Evolutionary conservation across 805 yeast genomes (phyloP).

Genomic region (Zygoascus bituminiphila): DNA sequence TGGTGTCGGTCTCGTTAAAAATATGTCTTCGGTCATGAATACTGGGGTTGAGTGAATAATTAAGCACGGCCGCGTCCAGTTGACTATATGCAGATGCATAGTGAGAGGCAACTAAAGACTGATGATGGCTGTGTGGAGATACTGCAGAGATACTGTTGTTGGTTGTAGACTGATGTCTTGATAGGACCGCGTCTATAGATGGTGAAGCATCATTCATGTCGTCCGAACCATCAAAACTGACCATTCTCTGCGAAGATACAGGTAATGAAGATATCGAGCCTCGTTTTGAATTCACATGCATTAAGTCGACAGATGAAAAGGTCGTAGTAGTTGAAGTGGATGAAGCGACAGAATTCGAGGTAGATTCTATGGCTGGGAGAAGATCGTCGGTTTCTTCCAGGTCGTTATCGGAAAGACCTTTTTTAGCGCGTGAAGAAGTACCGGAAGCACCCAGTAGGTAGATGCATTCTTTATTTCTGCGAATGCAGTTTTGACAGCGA

Average conservation of each 20-base stretch:
- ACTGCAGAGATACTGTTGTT: too few species aligned
- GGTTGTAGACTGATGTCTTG: too few species aligned
- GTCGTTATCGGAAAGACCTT: not conserved
- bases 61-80: too few species aligned
- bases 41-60: too few species aligned
- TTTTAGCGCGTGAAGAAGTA: not conserved
- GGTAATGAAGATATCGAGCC: not conserved
- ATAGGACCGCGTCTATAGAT: not conserved
- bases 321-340: not conserved
- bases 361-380: not conserved
- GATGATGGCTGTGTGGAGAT: not conserved
- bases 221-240: not conserved
- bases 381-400: not conserved
- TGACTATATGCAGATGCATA: too few species aligned
- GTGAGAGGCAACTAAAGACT: too few species aligned
- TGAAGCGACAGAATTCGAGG: not conserved
- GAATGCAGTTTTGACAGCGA: constrained; percentile 16
- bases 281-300: not conserved
- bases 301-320: not conserved
- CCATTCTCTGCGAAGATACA: not conserved
- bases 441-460: constrained; percentile 5
- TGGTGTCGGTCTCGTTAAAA: too few species aligned
- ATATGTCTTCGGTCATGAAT: too few species aligned
- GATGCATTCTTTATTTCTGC: constrained; percentile 15
- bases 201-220: not conserved